Conservation (phyloP, 148 eudicot species). For the Tetragonia tetragonoides region DNA sequence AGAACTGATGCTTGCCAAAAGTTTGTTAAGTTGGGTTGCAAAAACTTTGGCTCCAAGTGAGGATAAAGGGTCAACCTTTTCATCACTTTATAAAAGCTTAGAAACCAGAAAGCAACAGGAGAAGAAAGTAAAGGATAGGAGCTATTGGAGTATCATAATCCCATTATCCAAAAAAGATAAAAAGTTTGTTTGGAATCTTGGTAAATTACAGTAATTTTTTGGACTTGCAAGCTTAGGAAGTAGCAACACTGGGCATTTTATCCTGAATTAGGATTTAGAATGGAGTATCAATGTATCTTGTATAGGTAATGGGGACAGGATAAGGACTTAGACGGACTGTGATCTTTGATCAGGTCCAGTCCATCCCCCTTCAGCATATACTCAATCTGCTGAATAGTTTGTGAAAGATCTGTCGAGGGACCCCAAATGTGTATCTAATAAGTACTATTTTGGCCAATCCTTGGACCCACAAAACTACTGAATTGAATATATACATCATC, state of each 20-base stretch:
- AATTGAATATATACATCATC: not conserved
- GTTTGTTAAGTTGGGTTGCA: not conserved
- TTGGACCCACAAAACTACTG: not conserved
- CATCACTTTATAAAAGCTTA: slow-evolving; percentile 17
- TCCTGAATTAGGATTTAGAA: not conserved
- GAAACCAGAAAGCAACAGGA: slow-evolving; percentile 1
- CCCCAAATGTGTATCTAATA: not conserved
- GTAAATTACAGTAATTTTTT: slow-evolving; percentile 21
- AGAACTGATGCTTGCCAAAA: slow-evolving; percentile 8
- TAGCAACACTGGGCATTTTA: slow-evolving; percentile 9
- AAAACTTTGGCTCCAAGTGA: not conserved
- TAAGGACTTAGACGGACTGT: slow-evolving; percentile 7
- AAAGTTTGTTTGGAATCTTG: slow-evolving; percentile 23
- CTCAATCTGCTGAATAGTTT: not conserved
- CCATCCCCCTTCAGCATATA: not conserved
- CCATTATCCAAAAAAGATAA: not conserved
- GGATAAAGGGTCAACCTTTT: slow-evolving; percentile 16
- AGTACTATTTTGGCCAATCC: not conserved
- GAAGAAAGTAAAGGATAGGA: not conserved
- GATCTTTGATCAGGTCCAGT: not conserved
- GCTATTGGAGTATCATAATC: slow-evolving; percentile 25
- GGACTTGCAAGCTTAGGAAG: slow-evolving; percentile 10
- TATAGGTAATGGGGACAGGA: not conserved
- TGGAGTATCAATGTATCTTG: slow-evolving; percentile 4
- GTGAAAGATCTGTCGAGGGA: not conserved